Base-by-base conservation (phyloP, 176 grass and related monocot genomes). In the Elaeis guineensis region DNA sequence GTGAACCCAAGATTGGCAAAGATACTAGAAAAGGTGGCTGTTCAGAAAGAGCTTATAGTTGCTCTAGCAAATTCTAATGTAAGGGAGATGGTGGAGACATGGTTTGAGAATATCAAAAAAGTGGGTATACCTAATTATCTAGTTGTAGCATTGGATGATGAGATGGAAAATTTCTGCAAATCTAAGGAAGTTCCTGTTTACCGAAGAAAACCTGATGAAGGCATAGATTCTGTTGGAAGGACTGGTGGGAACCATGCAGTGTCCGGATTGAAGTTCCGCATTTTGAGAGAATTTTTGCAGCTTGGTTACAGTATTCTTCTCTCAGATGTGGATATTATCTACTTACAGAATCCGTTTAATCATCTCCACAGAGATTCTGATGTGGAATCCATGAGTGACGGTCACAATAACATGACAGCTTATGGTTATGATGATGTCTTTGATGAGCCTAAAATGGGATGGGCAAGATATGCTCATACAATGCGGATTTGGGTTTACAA, bases 401-500 rank as follows among this genome's bases (percentile, higher is more conserved):
- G 88, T 21, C 94, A 98, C 62, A 65, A 57, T 66, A 98, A 98
- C 52, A 85, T 77, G 84, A 98, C 94, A 62, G 85, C 88, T 48
- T 99, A 99, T 71, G 94, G 94, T 62, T 99, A 73, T 64, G 78
- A 99, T 59, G 85, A 99, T 67, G 94, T 99, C 17, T 99, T 89
- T 79, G 94, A 99, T 81, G 94, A 98, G 63, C 84, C 84, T 25
- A 32, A 76, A 62, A 98, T 98, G 85, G 85, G 94, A 62, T 93
- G 94, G 94, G 79, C 94, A 60, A 98, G 94, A 83, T 98, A 98
- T 68, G 94, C 94, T 15, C 94, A 98, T 32, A 98, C 94, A 1
- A 98, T 98, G 88, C 75, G 93, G 26, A 93, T 93, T 60, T 93
- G 94, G 94, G 94, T 98, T 64, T 98, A 81, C 64, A 98, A 98